Percentiles rank a stretch among this genome's conserved stretches.
Evolutionary conservation across 306 rosid genomes (phyloP).

Genomic region (Carpinus fangiana): DNA sequence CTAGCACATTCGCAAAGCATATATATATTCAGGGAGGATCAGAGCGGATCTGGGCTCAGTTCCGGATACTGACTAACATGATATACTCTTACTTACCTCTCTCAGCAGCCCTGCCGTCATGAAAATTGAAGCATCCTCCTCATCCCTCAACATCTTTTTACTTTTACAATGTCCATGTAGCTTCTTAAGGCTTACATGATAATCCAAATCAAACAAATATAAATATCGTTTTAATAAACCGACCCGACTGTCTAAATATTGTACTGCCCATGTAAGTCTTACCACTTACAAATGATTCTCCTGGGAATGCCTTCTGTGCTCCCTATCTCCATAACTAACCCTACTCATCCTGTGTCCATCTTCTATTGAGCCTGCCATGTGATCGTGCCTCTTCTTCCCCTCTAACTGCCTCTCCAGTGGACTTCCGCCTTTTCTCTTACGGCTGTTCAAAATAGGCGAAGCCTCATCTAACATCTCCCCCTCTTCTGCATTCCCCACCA

Average conservation of each 20-base stretch:
- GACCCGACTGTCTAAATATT: neutral
- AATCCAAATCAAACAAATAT: conserved; percentile 9
- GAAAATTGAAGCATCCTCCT: neutral
- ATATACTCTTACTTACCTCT: neutral
- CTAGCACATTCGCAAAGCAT: neutral
- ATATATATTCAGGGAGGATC: neutral
- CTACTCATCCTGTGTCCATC: conserved; percentile 48
- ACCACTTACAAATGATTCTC: conserved; percentile 61
- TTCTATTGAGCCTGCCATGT: conserved; percentile 47
- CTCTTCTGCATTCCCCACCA: conserved; percentile 69
- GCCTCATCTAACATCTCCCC: conserved; percentile 73
- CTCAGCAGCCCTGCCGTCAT: neutral
- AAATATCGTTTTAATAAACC: neutral
- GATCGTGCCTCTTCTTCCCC: conserved; percentile 59
- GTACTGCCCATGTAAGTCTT: neutral
- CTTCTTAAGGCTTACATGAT: neutral
- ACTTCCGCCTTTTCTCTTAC: conserved; percentile 79
- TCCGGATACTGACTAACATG: neutral
- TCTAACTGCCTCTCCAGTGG: conserved; percentile 53
- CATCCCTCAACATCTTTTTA: neutral
- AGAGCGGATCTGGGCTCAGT: neutral
- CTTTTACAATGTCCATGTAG: neutral
- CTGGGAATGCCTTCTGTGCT: conserved; percentile 61
- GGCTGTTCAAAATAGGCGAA: conserved; percentile 65
- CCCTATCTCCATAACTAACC: conserved; percentile 61